Evolutionary conservation across 75 land plant species (phyloP), one percentile per base, ranked within the genome.

Genomic region (Pinus albicaulis): DNA sequence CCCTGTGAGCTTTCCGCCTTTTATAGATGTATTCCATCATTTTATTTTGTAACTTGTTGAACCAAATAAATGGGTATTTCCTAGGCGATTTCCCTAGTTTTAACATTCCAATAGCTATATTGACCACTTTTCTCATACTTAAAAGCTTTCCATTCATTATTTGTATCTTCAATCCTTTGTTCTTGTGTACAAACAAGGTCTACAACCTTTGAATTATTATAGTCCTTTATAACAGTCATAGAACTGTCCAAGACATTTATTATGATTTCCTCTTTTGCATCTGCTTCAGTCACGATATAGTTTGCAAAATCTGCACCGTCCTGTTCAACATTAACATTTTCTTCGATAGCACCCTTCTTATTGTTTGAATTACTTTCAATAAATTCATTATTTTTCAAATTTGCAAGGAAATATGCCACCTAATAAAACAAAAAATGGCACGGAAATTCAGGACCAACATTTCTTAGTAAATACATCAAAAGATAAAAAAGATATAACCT

Each of bases 1-100:
- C 72, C 73, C 24, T 69, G 75, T 53, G 52, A 28, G 20, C 31
- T 31, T 62, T 44, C 75, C 24, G 34, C 16, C 19, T 57, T 36
- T 25, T 13, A 11, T 19, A 13, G 13, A 20, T 59, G 3, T 36
- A 22, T 61, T 31, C 34, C 59, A 15, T 75, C 44, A 58, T 0
- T 1, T 36, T 17, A 25, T 34, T 34, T 3, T 57, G 59, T 15
- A 5, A 66, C 53, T 61, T 52, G 74, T 74, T 74, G 77, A 74
- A 68, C 34, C 76, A 82, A 58, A 72, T 71, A 75, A 41, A 59
- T 48, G 24, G 96, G 98, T 38, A 81, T 84, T 64, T 87, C 92
- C 96, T 94, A 95, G 24, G 96, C 89, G 59, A 96, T 95, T 76
- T 93, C 98, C 38, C 98, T 94, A 28, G 98, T 95, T 52, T 59